phyloP scores from a whole-genome alignment of 805 yeast species.

The Sungouiella blattae region DNA sequence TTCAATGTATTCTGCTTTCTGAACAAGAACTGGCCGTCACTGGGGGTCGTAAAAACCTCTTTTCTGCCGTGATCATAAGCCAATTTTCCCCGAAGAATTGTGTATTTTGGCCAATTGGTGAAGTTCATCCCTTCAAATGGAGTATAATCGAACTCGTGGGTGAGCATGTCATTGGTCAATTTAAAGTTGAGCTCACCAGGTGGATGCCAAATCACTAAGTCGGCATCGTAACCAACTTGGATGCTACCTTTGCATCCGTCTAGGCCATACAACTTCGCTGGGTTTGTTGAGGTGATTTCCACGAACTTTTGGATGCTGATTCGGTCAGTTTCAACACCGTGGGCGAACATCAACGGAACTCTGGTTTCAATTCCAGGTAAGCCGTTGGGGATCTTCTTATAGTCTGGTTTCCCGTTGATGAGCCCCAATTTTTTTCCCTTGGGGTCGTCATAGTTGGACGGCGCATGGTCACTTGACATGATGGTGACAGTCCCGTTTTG shows the following conservation, averaged over 20 bases:
- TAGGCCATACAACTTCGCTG: conserved; percentile 45
- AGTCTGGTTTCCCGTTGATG: conserved; percentile 37
- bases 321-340: conserved; percentile 41
- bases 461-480: conserved; percentile 46
- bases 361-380: conserved; percentile 49
- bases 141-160: conserved; percentile 37
- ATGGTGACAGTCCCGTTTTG: conserved; percentile 47
- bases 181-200: conserved; percentile 12
- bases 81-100: conserved; percentile 35
- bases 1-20: background rate
- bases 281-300: conserved; percentile 43
- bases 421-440: conserved; percentile 43
- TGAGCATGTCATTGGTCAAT: conserved; percentile 28
- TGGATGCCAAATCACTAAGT: conserved; percentile 47
- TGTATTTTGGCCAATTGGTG: conserved; percentile 46
- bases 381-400: conserved; percentile 46
- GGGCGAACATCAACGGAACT: conserved; percentile 39
- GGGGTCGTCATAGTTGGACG: conserved; percentile 39
- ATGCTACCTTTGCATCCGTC: conserved; percentile 39
- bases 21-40: background rate
- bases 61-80: conserved; percentile 23
- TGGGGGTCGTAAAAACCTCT: background rate
- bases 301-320: conserved; percentile 42
- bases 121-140: conserved; percentile 39
- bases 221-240: conserved; percentile 48